Evolutionary conservation across 371 early-diverging fungal genomes (phyloP).

Genomic region (Nematocida major): DNA sequence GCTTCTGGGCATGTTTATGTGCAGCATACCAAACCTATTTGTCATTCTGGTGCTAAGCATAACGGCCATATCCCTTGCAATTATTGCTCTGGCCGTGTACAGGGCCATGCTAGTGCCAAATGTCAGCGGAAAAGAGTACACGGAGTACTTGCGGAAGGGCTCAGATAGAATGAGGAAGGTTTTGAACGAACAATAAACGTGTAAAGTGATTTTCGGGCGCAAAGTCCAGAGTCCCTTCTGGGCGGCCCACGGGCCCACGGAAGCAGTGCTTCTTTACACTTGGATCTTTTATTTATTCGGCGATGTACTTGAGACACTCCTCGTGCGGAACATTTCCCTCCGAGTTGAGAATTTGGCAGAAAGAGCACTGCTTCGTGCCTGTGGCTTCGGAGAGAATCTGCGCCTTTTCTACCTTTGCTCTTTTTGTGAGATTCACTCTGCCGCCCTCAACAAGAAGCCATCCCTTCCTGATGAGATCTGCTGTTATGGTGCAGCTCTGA

Average conservation of each 20-base stretch:
- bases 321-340: constrained; percentile 41
- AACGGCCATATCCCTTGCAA: not conserved
- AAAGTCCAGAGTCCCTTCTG: not conserved
- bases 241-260: not conserved
- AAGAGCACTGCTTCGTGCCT: not conserved
- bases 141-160: not conserved
- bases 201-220: not conserved
- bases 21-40: not conserved
- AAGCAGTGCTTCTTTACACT: not conserved
- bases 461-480: not conserved
- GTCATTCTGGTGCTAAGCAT: not conserved
- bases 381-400: not conserved
- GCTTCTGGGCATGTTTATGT: not conserved
- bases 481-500: not conserved
- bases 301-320: not conserved
- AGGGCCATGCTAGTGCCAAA: not conserved
- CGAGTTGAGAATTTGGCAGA: constrained; percentile 33
- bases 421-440: constrained; percentile 18
- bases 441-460: constrained; percentile 18
- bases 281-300: not conserved
- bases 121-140: not conserved
- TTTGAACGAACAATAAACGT: not conserved
- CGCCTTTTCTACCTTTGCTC: constrained; percentile 26
- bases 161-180: not conserved
- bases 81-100: not conserved